Evolutionary conservation across 2,329 filamentous ascomycete species (phyloP).

Genomic region (Coniella vitis): DNA sequence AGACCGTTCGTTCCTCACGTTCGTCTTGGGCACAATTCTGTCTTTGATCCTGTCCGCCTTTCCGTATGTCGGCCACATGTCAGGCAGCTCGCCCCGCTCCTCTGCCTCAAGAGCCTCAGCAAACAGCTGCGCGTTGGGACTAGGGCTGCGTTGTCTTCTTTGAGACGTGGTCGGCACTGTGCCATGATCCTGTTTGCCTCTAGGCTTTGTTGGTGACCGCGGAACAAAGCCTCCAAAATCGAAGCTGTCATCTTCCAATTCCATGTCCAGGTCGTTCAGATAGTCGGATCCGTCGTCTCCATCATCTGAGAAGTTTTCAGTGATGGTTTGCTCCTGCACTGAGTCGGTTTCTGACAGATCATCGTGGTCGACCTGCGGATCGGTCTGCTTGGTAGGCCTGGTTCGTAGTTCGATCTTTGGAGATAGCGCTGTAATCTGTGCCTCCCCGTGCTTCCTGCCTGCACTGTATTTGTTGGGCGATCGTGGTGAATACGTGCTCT

Average conservation of each 20-base stretch:
- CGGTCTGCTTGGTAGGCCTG: background rate
- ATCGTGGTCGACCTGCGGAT: background rate
- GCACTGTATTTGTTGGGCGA: background rate
- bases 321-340: conserved; percentile 12
- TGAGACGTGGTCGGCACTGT: background rate
- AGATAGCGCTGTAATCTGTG: background rate
- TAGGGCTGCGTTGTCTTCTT: conserved; percentile 2
- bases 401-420: conserved; percentile 5
- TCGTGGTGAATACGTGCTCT: background rate
- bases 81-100: background rate
- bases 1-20: background rate
- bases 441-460: background rate
- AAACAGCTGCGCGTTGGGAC: conserved; percentile 13
- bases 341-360: conserved; percentile 7
- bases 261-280: background rate
- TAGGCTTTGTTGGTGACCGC: conserved; percentile 5
- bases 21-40: background rate
- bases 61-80: background rate
- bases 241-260: conserved; percentile 3
- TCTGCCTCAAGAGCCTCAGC: conserved; percentile 11
- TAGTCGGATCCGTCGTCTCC: conserved; percentile 13
- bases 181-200: background rate
- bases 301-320: conserved; percentile 8
- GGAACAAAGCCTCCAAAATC: background rate
- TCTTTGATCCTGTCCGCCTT: background rate